A percentile compares a stretch with the other conserved stretches of the same genome.
These are phyloP conservation scores for Yarrowia sp. DNA, from an alignment of 805 yeast genomes.

Conservation along the genomic window DNA sequence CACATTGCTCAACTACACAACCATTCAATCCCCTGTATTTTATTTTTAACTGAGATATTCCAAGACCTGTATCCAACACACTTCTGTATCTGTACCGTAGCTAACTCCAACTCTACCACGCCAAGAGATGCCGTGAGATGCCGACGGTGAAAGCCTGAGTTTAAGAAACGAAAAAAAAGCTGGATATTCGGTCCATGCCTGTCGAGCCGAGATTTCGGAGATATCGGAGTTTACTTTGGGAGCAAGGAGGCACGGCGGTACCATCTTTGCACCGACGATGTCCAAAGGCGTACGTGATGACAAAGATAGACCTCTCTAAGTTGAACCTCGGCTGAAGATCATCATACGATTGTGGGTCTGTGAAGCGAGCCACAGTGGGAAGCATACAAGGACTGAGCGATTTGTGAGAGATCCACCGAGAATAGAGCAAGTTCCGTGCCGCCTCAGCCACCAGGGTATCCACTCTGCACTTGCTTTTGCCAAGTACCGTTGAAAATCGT, in stretches of 20 bases:
- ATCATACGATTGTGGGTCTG: background rate
- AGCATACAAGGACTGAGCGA: no score
- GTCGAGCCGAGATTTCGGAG: slow-evolving; percentile 2
- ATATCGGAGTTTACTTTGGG: slow-evolving; percentile 7
- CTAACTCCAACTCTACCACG: background rate
- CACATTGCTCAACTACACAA: no score
- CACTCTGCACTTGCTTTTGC: no score
- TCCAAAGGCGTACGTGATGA: no score
- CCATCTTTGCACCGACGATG: no score
- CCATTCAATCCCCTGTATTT: background rate
- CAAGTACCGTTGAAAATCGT: no score
- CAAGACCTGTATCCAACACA: no score
- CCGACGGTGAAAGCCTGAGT: slow-evolving; percentile 6
- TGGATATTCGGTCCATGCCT: background rate
- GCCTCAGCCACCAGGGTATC: no score
- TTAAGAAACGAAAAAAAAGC: background rate
- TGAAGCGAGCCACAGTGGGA: background rate
- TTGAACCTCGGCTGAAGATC: background rate
- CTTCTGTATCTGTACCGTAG: background rate
- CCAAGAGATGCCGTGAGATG: slow-evolving; percentile 3
- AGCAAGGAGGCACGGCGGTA: no score
- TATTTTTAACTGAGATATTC: background rate
- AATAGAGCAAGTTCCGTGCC: no score
- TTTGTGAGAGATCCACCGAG: no score
- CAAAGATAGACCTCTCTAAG: no score